phyloP scores from a whole-genome alignment of 2,329 filamentous ascomycete genomes.

The Monosporascus cannonballus region DNA sequence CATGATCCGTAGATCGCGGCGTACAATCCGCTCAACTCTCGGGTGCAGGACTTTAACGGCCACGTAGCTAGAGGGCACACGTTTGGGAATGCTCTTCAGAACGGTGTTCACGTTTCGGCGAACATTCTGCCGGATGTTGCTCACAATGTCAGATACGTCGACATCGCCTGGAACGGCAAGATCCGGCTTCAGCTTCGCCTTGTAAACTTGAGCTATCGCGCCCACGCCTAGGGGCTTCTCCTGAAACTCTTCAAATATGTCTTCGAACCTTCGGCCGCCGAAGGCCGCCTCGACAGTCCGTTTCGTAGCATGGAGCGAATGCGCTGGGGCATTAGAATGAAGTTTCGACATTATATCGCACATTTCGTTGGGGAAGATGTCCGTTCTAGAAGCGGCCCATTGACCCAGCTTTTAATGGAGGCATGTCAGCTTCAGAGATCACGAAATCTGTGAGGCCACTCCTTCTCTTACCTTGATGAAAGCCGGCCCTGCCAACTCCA shows the following conservation, averaged over 20 bases:
- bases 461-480: constrained; percentile 76
- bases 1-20: constrained; percentile 93
- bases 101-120: constrained; percentile 77
- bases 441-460: not conserved
- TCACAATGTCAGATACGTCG: constrained; percentile 44
- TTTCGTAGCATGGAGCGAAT: constrained; percentile 76
- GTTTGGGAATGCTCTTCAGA: constrained; percentile 77
- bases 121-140: constrained; percentile 62
- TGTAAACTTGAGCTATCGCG: constrained; percentile 96
- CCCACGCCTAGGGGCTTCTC: constrained; percentile 86
- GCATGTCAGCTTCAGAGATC: constrained; percentile 10
- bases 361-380: constrained; percentile 92
- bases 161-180: constrained; percentile 59
- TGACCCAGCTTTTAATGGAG: constrained; percentile 66
- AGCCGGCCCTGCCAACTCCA: constrained; percentile 90
- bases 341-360: constrained; percentile 90
- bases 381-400: constrained; percentile 94
- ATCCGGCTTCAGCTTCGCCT: constrained; percentile 79
- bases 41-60: constrained; percentile 96
- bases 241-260: constrained; percentile 95
- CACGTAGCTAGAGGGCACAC: constrained; percentile 86
- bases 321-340: constrained; percentile 89
- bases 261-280: constrained; percentile 69
- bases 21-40: constrained; percentile 79
- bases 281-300: constrained; percentile 77